Evolutionary conservation across 1,139 yeast genomes (phyloP).

Genomic region (Suhomyces coccinellae): DNA sequence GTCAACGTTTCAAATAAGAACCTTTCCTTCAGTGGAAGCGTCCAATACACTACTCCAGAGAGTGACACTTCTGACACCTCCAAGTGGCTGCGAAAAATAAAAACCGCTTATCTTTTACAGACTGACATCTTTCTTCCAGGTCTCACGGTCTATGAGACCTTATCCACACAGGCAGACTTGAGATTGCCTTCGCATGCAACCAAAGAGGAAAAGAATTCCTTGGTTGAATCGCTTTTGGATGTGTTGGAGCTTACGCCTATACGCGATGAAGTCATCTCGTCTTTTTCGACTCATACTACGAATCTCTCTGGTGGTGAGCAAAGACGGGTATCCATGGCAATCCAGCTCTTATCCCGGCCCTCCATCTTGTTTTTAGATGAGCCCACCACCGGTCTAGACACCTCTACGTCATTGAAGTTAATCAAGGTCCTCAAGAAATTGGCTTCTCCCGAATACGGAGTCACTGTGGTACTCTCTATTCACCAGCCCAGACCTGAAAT

Average conservation of each 20-base stretch:
- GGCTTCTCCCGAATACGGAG: constrained; percentile 50
- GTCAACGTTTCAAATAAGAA: constrained; percentile 38
- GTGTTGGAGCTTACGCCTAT: constrained; percentile 66
- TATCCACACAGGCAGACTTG: constrained; percentile 68
- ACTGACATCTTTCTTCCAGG: constrained; percentile 74
- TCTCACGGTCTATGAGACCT: constrained; percentile 69
- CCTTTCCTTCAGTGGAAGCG: constrained; percentile 33
- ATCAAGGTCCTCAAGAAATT: constrained; percentile 61
- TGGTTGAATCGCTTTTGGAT: constrained; percentile 59
- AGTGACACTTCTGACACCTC: neutral
- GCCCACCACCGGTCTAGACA: constrained; percentile 87
- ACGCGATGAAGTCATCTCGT: constrained; percentile 55
- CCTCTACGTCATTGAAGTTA: constrained; percentile 68
- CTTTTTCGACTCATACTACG: constrained; percentile 46
- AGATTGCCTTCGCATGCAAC: constrained; percentile 49
- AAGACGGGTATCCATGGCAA: constrained; percentile 73
- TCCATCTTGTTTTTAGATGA: constrained; percentile 79
- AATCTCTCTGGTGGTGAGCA: constrained; percentile 82
- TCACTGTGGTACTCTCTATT: constrained; percentile 72
- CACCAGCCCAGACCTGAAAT: constrained; percentile 88
- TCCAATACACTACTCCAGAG: constrained; percentile 20
- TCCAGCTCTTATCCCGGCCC: constrained; percentile 75
- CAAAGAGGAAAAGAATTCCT: constrained; percentile 38
- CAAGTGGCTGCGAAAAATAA: constrained; percentile 1
- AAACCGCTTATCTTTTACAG: constrained; percentile 67